A percentile compares a stretch with the other conserved stretches of the same genome.
These are phyloP conservation scores for Leccinellum rugosiceps DNA, from an alignment of 768 basidiomycete species.

Conservation along the genomic window DNA sequence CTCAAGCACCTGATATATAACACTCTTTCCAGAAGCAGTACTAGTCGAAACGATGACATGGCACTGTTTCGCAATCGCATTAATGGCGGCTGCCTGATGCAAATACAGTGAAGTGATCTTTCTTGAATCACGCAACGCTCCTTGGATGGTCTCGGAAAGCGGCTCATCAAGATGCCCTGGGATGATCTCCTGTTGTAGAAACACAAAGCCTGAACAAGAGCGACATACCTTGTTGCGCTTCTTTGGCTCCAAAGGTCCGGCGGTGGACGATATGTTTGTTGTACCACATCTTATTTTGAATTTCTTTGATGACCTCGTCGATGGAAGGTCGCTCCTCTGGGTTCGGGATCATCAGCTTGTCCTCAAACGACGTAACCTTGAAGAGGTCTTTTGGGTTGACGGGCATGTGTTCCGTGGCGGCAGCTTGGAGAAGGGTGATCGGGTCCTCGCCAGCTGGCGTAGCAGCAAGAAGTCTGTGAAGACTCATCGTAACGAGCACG, in stretches of 20 bases:
- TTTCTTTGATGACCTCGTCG: conserved; percentile 52
- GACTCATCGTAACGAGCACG: background rate
- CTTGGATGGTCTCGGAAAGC: conserved; percentile 52
- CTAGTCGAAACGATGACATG: conserved; percentile 88
- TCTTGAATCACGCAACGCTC: conserved; percentile 55
- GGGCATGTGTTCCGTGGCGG: conserved; percentile 70
- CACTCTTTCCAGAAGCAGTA: conserved; percentile 87
- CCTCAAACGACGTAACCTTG: background rate
- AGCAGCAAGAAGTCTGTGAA: conserved; percentile 54
- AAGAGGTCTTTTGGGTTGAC: conserved; percentile 44
- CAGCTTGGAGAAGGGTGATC: conserved; percentile 57
- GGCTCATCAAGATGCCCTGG: conserved; percentile 50
- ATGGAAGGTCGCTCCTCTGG: conserved; percentile 56
- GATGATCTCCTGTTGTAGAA: background rate
- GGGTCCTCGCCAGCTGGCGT: conserved; percentile 55
- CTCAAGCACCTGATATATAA: conserved; percentile 73
- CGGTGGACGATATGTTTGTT: conserved; percentile 62
- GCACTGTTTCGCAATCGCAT: conserved; percentile 50
- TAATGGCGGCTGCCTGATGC: conserved; percentile 72
- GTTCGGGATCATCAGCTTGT: conserved; percentile 32
- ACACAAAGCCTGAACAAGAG: background rate
- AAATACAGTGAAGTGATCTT: conserved; percentile 63
- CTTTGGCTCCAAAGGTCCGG: conserved; percentile 51
- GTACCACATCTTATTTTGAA: conserved; percentile 63
- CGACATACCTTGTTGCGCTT: conserved; percentile 47